Conservation (phyloP, 495 filamentous ascomycete genomes). For the Apodospora peruviana region DNA sequence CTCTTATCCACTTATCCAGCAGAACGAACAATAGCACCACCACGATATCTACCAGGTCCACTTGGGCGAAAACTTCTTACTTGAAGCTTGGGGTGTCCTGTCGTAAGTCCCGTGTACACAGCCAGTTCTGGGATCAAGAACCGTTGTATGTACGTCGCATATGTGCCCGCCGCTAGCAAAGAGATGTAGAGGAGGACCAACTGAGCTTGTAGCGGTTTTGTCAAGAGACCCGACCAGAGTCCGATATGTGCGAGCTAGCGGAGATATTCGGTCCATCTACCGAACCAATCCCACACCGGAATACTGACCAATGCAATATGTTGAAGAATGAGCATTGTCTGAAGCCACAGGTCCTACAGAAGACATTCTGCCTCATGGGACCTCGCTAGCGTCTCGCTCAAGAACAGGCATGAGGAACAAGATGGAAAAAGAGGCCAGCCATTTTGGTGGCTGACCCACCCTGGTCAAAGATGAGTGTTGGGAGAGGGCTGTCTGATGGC, state of each 20-base stretch:
- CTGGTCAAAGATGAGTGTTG: constrained; percentile 12
- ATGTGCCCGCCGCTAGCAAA: neutral
- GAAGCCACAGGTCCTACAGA: neutral
- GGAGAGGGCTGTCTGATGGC: constrained; percentile 4
- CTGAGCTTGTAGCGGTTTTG: too few species aligned
- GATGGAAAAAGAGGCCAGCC: constrained; percentile 3
- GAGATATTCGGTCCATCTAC: neutral
- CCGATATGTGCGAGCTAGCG: neutral
- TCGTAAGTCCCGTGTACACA: too few species aligned
- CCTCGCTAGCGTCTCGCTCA: neutral
- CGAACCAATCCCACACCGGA: neutral
- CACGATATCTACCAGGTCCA: too few species aligned
- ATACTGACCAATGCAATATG: neutral
- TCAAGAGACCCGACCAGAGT: neutral
- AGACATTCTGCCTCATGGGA: neutral
- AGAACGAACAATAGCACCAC: too few species aligned
- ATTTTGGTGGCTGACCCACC: constrained; percentile 4
- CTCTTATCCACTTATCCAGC: too few species aligned
- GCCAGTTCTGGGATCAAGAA: neutral
- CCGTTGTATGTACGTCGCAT: neutral
- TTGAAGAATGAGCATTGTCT: neutral
- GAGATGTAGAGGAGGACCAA: too few species aligned
- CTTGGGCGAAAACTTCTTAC: too few species aligned
- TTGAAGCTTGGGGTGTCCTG: too few species aligned
- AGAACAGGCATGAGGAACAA: neutral